These are phyloP conservation scores for Hypsizygus marmoreus DNA, from an alignment of 768 basidiomycete species.

Conservation along the genomic window DNA sequence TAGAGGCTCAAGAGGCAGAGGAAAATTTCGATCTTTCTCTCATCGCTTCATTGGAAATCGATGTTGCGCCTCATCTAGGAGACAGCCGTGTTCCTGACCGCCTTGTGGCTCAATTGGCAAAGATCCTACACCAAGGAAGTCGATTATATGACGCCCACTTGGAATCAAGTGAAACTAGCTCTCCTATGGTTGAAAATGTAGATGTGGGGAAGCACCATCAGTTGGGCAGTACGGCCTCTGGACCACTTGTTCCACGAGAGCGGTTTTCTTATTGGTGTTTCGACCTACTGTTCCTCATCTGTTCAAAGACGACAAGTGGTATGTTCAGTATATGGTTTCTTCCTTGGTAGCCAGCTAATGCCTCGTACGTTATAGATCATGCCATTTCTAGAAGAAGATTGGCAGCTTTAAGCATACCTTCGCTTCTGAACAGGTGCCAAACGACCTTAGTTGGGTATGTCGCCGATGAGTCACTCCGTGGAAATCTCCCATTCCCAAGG, in stretches of 20 bases:
- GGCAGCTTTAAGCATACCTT: slow-evolving; percentile 71
- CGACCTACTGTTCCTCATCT: slow-evolving; percentile 81
- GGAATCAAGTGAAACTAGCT: slow-evolving; percentile 1
- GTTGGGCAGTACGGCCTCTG: slow-evolving; percentile 62
- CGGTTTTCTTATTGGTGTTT: slow-evolving; percentile 94
- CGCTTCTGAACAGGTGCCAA: slow-evolving; percentile 77
- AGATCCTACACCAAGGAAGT: slow-evolving; percentile 74
- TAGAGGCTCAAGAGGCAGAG: slow-evolving; percentile 71
- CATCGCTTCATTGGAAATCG: slow-evolving; percentile 76
- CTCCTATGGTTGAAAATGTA: slow-evolving; percentile 32
- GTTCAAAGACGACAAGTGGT: slow-evolving; percentile 69
- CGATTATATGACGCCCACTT: slow-evolving; percentile 49
- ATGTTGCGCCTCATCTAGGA: slow-evolving; percentile 78
- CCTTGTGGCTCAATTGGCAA: slow-evolving; percentile 67
- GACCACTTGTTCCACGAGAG: slow-evolving; percentile 66
- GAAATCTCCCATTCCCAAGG: slow-evolving; percentile 87
- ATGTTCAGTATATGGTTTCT: slow-evolving; percentile 9
- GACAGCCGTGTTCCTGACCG: slow-evolving; percentile 68
- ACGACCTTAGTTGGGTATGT: slow-evolving; percentile 70
- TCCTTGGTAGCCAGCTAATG: no score
- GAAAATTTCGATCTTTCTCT: slow-evolving; percentile 86
- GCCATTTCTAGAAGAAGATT: slow-evolving; percentile 63
- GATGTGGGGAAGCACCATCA: slow-evolving; percentile 37
- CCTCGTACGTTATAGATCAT: slow-evolving; percentile 47
- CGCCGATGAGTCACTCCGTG: slow-evolving; percentile 84